Conservation (phyloP, 441 rosid genomes). For the Erodium moschatum region DNA sequence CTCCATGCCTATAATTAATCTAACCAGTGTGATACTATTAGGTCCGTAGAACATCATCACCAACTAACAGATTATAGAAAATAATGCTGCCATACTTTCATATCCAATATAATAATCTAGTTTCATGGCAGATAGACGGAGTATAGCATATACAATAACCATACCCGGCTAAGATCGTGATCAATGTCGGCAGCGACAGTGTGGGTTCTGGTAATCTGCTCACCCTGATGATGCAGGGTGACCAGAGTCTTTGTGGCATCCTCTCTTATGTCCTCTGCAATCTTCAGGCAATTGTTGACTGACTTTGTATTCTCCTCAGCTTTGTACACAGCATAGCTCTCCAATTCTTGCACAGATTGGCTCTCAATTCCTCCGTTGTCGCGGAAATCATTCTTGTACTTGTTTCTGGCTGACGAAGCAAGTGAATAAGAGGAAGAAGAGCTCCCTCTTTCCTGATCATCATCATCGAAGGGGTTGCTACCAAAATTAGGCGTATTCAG, state of each 20-base stretch:
- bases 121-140: not conserved
- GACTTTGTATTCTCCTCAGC: conserved; percentile 79
- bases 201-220: conserved; percentile 71
- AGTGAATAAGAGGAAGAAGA: conserved; percentile 32
- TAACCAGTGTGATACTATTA: not conserved
- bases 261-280: conserved; percentile 78
- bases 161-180: conserved; percentile 75
- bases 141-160: conserved; percentile 21
- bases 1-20: not conserved
- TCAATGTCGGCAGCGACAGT: conserved; percentile 57
- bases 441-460: conserved; percentile 28
- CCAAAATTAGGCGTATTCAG: conserved; percentile 25
- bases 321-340: conserved; percentile 64
- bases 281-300: conserved; percentile 65
- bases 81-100: not conserved
- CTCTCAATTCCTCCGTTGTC: conserved; percentile 72
- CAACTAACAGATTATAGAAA: not conserved
- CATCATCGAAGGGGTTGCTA: conserved; percentile 55
- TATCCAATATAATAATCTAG: not conserved
- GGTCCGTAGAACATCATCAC: not conserved
- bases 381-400: conserved; percentile 59
- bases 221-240: conserved; percentile 76
- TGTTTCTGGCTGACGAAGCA: conserved; percentile 30
- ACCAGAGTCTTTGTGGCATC: conserved; percentile 59
- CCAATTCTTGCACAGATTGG: conserved; percentile 76